Evolutionary conservation across 2,329 filamentous ascomycete species (phyloP).

Genomic region (Xenosphaeropsis pyriputrescens): DNA sequence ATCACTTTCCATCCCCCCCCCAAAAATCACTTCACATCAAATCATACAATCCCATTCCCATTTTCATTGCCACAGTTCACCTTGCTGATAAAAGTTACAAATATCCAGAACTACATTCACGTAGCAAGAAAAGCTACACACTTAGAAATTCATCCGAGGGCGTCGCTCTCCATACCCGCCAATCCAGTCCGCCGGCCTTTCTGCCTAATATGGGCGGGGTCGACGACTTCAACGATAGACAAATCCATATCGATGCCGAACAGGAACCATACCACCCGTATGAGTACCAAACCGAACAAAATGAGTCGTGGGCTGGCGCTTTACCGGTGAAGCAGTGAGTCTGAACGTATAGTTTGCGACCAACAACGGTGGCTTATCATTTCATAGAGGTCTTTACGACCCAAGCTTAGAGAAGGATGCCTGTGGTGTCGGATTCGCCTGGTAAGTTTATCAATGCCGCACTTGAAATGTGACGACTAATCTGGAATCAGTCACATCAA

Average conservation of each 20-base stretch:
- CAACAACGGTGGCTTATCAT: not conserved
- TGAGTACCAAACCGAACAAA: constrained; percentile 80
- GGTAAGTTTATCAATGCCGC: constrained; percentile 41
- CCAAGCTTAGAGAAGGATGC: constrained; percentile 96
- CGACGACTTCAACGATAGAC: constrained; percentile 55
- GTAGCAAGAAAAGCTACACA: not conserved
- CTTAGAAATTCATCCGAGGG: constrained; percentile 4
- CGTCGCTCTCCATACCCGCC: not conserved
- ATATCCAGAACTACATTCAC: not conserved
- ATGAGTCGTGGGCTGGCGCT: constrained; percentile 80
- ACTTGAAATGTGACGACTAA: not conserved
- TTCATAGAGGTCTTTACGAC: constrained; percentile 69
- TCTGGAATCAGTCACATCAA: constrained; percentile 67
- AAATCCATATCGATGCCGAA: constrained; percentile 44
- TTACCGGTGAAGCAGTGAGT: constrained; percentile 83
- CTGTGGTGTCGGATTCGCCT: constrained; percentile 97
- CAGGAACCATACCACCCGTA: constrained; percentile 52
- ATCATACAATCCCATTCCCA: too few relatives aligned
- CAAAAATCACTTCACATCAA: too few relatives aligned
- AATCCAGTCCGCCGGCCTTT: constrained; percentile 11
- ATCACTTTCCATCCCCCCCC: too few relatives aligned
- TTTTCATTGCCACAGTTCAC: too few relatives aligned
- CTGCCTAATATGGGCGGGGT: constrained; percentile 57
- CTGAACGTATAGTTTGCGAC: not conserved
- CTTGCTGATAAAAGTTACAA: too few relatives aligned